Evolutionary conservation across 2,329 filamentous ascomycete genomes (phyloP).

Genomic region (Alternaria sp.): DNA sequence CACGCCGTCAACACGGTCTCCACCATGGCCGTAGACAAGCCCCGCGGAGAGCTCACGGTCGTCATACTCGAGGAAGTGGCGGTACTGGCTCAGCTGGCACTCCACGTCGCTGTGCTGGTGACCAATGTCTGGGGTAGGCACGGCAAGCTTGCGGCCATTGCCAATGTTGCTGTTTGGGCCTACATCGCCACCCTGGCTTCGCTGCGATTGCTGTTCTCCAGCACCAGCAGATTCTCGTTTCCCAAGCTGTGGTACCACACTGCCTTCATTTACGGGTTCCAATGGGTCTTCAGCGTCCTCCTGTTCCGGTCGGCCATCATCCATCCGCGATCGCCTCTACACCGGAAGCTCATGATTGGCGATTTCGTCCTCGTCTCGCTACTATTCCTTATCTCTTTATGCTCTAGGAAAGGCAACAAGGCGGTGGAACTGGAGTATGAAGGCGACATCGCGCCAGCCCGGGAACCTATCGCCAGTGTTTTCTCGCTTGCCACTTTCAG

Average conservation of each 20-base stretch:
- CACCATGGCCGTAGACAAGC: slow-evolving; percentile 74
- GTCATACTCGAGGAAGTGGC: slow-evolving; percentile 77
- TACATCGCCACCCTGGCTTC: slow-evolving; percentile 79
- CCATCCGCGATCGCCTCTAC: slow-evolving; percentile 69
- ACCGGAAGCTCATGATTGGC: slow-evolving; percentile 69
- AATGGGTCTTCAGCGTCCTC: slow-evolving; percentile 79
- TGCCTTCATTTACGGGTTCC: slow-evolving; percentile 77
- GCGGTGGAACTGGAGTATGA: slow-evolving; percentile 88
- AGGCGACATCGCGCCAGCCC: slow-evolving; percentile 83
- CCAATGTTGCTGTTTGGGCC: slow-evolving; percentile 75
- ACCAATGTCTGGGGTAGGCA: slow-evolving; percentile 65
- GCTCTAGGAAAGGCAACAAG: slow-evolving; percentile 90
- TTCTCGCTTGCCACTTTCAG: slow-evolving; percentile 86
- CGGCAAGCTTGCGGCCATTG: slow-evolving; percentile 66
- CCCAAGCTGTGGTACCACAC: slow-evolving; percentile 92
- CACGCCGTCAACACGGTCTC: slow-evolving; percentile 60
- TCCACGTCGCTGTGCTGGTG: slow-evolving; percentile 71
- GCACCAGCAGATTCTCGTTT: slow-evolving; percentile 66
- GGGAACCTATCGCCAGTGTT: slow-evolving; percentile 85
- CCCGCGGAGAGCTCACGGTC: slow-evolving; percentile 73
- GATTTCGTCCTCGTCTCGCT: slow-evolving; percentile 79
- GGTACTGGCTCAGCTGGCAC: slow-evolving; percentile 71
- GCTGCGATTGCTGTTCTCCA: slow-evolving; percentile 71
- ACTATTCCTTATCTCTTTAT: slow-evolving; percentile 76
- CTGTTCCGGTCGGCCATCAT: slow-evolving; percentile 87